Evolutionary conservation across 768 basidiomycete genomes (phyloP).

Genomic region (Suillus decipiens): DNA sequence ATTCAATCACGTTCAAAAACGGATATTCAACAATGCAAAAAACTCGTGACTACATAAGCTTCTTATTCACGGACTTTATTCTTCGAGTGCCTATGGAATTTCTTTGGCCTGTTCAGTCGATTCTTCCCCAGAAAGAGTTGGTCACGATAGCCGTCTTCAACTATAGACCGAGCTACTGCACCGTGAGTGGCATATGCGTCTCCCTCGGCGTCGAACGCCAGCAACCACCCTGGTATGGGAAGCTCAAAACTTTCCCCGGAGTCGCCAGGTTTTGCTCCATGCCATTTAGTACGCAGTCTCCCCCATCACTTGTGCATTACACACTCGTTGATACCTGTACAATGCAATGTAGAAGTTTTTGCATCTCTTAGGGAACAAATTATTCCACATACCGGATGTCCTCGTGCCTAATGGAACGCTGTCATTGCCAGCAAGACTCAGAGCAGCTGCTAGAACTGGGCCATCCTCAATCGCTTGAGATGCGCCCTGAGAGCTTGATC

Average conservation of each 20-base stretch:
- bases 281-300: slow-evolving; percentile 28
- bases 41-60: no score
- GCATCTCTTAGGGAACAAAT: not conserved
- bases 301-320: slow-evolving; percentile 23
- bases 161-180: slow-evolving; percentile 22
- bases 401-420: slow-evolving; percentile 11
- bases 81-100: no score
- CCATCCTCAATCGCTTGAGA: slow-evolving; percentile 45
- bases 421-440: slow-evolving; percentile 19
- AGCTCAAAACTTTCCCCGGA: slow-evolving; percentile 15
- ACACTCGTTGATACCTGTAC: slow-evolving; percentile 28
- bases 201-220: slow-evolving; percentile 29
- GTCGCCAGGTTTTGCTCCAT: slow-evolving; percentile 22
- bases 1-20: not conserved
- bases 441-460: slow-evolving; percentile 33
- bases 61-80: no score
- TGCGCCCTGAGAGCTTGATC: slow-evolving; percentile 35
- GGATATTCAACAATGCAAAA: not conserved
- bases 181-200: slow-evolving; percentile 26
- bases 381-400: slow-evolving; percentile 13
- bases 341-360: slow-evolving; percentile 1
- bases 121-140: slow-evolving; percentile 4
- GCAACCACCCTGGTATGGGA: slow-evolving; percentile 31
- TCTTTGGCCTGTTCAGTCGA: no score
- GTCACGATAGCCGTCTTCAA: slow-evolving; percentile 27